These are phyloP conservation scores for Penicillium sp. DNA, from an alignment of 2,329 filamentous ascomycete species.

Conservation along the genomic window DNA sequence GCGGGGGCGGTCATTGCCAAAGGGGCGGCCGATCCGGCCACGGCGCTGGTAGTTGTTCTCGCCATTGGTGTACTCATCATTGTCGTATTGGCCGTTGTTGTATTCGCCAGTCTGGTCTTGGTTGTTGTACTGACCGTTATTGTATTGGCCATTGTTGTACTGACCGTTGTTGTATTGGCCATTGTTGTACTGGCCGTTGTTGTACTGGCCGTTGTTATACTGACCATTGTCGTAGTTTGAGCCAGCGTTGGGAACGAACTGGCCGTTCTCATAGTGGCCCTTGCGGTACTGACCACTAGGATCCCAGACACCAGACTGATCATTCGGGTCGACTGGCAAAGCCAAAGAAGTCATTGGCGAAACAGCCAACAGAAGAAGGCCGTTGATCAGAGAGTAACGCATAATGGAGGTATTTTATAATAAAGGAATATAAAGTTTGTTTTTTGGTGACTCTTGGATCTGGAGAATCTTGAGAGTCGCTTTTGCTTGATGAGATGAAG, in stretches of 20 bases:
- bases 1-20: conserved; percentile 2
- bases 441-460: neutral
- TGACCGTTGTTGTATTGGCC: conserved; percentile 4
- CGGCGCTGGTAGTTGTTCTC: conserved; percentile 11
- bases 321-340: conserved; percentile 22
- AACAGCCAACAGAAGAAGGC: conserved; percentile 20
- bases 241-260: conserved; percentile 19
- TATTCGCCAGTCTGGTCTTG: neutral
- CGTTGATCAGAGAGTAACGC: conserved; percentile 20
- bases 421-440: neutral
- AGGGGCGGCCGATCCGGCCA: neutral
- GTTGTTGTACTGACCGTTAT: conserved; percentile 5
- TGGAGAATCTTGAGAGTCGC: conserved; percentile 3
- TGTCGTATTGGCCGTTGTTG: conserved; percentile 5
- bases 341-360: conserved; percentile 21
- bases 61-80: conserved; percentile 5
- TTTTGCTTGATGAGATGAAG: conserved; percentile 16
- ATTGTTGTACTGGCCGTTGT: conserved; percentile 12
- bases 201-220: conserved; percentile 1
- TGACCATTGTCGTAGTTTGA: conserved; percentile 7
- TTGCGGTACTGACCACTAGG: conserved; percentile 22
- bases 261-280: conserved; percentile 19
- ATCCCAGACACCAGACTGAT: conserved; percentile 20
- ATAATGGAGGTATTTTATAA: conserved; percentile 9
- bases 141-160: conserved; percentile 7